These are phyloP conservation scores for Cyphellophora europaea DNA, from an alignment of 2,329 filamentous ascomycete species.

Conservation along the genomic window DNA sequence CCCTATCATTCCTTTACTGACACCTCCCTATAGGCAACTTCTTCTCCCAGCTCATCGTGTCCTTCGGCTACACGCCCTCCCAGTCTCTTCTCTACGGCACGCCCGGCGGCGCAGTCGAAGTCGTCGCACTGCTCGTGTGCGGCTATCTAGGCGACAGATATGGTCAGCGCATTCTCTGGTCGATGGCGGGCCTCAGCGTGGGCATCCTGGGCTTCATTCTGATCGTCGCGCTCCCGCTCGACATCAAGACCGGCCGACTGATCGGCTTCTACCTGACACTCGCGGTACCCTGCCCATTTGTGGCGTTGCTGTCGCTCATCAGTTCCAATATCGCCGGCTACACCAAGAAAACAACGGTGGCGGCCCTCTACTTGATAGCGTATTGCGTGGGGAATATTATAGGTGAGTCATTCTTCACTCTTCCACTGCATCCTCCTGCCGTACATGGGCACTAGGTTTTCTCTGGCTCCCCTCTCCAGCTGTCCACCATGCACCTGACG, in stretches of 20 bases:
- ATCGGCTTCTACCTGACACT: constrained; percentile 59
- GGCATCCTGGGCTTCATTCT: constrained; percentile 18
- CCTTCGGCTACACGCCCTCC: constrained; percentile 56
- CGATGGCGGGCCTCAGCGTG: constrained; percentile 34
- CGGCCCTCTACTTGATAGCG: constrained; percentile 42
- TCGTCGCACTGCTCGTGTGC: constrained; percentile 47
- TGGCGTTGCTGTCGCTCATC: constrained; percentile 54
- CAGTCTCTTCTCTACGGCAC: constrained; percentile 56
- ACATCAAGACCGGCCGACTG: constrained; percentile 49
- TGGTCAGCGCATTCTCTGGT: constrained; percentile 49
- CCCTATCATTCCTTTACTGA: too few species aligned
- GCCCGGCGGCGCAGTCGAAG: constrained; percentile 56
- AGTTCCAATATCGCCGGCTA: constrained; percentile 45
- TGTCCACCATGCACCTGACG: neutral
- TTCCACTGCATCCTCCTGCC: too few species aligned
- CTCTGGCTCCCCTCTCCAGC: too few species aligned
- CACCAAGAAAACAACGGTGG: constrained; percentile 46
- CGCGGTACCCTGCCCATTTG: constrained; percentile 52
- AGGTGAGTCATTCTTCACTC: too few species aligned
- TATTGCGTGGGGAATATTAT: constrained; percentile 49
- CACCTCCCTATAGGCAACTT: too few species aligned
- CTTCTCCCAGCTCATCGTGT: constrained; percentile 51
- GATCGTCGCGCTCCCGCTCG: constrained; percentile 46
- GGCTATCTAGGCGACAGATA: constrained; percentile 49
- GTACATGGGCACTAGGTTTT: too few species aligned